Percentiles rank a stretch among this genome's conserved stretches.
These are phyloP conservation scores for Hypoxylon subgilvum DNA, from an alignment of 495 filamentous ascomycete species.

Conservation along the genomic window DNA sequence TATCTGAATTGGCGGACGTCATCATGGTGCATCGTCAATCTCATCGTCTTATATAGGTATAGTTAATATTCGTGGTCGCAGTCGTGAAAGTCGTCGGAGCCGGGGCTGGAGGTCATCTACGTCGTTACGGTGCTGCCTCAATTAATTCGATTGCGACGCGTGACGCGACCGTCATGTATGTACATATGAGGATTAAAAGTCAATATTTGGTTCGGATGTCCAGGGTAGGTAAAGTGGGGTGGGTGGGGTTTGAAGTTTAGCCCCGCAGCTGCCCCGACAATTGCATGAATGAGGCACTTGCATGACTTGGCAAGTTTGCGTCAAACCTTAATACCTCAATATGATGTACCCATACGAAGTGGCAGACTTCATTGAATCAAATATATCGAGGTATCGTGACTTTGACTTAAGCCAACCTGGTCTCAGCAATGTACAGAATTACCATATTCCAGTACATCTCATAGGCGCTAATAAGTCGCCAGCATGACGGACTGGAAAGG, in stretches of 20 bases:
- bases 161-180: conserved; percentile 23
- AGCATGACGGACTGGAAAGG: conserved; percentile 48
- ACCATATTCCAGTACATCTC: not conserved
- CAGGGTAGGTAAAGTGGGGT: conserved; percentile 11
- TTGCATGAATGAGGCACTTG: conserved; percentile 17
- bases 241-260: conserved; percentile 19
- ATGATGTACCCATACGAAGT: no score
- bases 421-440: not conserved
- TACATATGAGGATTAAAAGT: conserved; percentile 18
- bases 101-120: no score
- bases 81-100: conserved; percentile 9
- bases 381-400: conserved; percentile 9
- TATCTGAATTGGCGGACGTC: conserved; percentile 56
- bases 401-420: not conserved
- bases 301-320: conserved; percentile 16
- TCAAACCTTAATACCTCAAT: no score
- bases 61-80: conserved; percentile 10
- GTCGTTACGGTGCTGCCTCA: no score
- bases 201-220: conserved; percentile 38
- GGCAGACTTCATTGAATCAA: no score
- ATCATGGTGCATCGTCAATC: conserved; percentile 50
- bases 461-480: not conserved
- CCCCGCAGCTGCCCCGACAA: not conserved
- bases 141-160: conserved; percentile 25
- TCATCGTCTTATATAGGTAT: conserved; percentile 21